Percentiles rank a stretch among this genome's conserved stretches.
These are phyloP conservation scores for Madurella mycetomatis DNA, from an alignment of 2,329 filamentous ascomycete species.

Conservation along the genomic window DNA sequence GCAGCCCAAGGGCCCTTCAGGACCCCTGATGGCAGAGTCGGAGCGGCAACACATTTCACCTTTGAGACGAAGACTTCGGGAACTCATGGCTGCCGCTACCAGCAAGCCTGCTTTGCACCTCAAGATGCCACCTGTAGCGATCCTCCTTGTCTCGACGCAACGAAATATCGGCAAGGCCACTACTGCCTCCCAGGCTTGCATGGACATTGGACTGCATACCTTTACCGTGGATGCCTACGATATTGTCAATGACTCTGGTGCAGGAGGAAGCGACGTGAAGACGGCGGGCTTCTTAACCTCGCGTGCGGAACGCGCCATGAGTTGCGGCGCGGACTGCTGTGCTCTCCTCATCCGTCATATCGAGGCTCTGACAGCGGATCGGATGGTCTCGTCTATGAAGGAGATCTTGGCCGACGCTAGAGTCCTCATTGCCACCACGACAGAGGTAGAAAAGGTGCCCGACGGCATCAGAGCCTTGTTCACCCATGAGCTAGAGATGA, in stretches of 20 bases:
- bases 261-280: constrained; percentile 85
- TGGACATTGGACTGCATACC: constrained; percentile 84
- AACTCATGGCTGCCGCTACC: constrained; percentile 82
- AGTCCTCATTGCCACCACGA: constrained; percentile 88
- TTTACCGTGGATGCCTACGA: constrained; percentile 91
- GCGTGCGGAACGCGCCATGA: constrained; percentile 80
- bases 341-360: constrained; percentile 83
- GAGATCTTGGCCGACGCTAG: constrained; percentile 75
- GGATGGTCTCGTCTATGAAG: constrained; percentile 79
- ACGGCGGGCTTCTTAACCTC: constrained; percentile 87
- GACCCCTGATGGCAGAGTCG: constrained; percentile 39
- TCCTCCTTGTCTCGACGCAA: constrained; percentile 87
- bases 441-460: constrained; percentile 89
- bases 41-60: constrained; percentile 51
- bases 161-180: constrained; percentile 90
- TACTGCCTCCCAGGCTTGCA: constrained; percentile 69
- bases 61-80: constrained; percentile 67
- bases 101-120: constrained; percentile 82
- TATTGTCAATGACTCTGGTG: constrained; percentile 84
- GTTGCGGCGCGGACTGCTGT: constrained; percentile 79
- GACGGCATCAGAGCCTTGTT: constrained; percentile 87
- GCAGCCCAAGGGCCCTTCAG: constrained; percentile 37
- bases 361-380: constrained; percentile 84
- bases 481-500: constrained; percentile 92
- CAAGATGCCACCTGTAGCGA: constrained; percentile 79